phyloP scores from a whole-genome alignment of 495 filamentous ascomycete species.

The Clohesyomyces aquaticus region DNA sequence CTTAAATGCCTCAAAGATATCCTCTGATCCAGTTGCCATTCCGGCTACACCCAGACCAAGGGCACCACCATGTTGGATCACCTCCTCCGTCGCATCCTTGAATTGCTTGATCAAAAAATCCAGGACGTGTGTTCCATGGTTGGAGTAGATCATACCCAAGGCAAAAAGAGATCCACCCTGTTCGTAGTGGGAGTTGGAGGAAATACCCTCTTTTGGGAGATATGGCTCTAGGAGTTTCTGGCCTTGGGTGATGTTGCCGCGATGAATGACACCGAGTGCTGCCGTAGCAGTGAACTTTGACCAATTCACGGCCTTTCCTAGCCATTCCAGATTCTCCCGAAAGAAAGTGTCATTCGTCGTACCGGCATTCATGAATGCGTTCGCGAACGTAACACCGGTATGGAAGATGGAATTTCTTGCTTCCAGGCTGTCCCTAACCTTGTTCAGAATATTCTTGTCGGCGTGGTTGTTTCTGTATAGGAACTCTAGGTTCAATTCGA shows the following conservation, averaged over 20 bases:
- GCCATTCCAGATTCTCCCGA: conserved; percentile 95
- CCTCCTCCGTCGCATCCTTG: conserved; percentile 83
- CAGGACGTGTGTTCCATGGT: conserved; percentile 91
- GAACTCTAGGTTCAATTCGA: conserved; percentile 94
- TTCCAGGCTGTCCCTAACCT: conserved; percentile 92
- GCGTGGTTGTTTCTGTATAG: conserved; percentile 92
- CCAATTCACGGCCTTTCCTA: conserved; percentile 99
- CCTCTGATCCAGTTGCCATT: conserved; percentile 91
- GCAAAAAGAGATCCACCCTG: conserved; percentile 96
- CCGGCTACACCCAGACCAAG: conserved; percentile 94
- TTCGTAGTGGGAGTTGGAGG: conserved; percentile 85
- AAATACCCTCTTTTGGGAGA: conserved; percentile 72
- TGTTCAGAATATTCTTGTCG: conserved; percentile 87
- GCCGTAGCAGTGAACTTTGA: conserved; percentile 99
- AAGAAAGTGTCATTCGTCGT: conserved; percentile 98
- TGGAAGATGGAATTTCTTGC: conserved; percentile 98
- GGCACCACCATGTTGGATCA: conserved; percentile 95
- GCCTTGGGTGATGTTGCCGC: conserved; percentile 89
- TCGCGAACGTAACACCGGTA: conserved; percentile 92
- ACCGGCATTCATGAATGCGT: conserved; percentile 99
- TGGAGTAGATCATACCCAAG: conserved; percentile 94
- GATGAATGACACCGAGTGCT: conserved; percentile 93
- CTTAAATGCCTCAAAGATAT: conserved; percentile 90
- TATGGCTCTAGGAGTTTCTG: conserved; percentile 94
- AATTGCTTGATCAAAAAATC: conserved; percentile 88